A percentile compares a stretch with the other conserved stretches of the same genome.
Evolutionary conservation across 2,329 filamentous ascomycete genomes (phyloP).

Genomic region (Talaromyces sp.): DNA sequence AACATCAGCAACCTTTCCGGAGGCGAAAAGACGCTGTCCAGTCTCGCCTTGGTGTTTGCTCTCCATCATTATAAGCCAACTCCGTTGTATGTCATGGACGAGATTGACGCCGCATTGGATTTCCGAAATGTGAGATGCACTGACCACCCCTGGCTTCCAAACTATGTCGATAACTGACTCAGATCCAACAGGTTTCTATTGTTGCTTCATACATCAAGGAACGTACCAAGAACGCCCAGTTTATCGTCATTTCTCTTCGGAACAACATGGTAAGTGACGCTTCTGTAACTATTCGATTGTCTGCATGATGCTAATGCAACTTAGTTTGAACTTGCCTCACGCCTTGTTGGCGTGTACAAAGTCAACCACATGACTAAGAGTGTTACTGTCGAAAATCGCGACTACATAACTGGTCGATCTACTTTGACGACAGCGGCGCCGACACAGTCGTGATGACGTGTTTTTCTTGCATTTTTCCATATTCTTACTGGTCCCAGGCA

Average conservation of each 20-base stretch:
- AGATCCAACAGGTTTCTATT: constrained; percentile 70
- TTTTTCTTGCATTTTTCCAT: background rate
- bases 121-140: constrained; percentile 81
- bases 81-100: constrained; percentile 98
- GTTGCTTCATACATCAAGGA: constrained; percentile 99
- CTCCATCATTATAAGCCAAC: constrained; percentile 98
- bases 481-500: background rate
- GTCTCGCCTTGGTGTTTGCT: constrained; percentile 93
- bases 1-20: constrained; percentile 95
- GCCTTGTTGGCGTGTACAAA: constrained; percentile 97
- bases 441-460: constrained; percentile 13
- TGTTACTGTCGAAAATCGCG: constrained; percentile 80
- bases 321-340: constrained; percentile 85
- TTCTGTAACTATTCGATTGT: background rate
- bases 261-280: constrained; percentile 75
- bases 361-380: constrained; percentile 98
- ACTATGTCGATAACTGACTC: constrained; percentile 14
- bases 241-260: constrained; percentile 93
- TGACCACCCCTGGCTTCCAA: background rate
- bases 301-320: background rate
- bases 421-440: background rate
- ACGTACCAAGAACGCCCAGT: constrained; percentile 97
- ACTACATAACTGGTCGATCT: constrained; percentile 58
- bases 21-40: constrained; percentile 95
- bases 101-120: constrained; percentile 96